Evolutionary conservation across 2,329 filamentous ascomycete genomes (phyloP).

Genomic region (Rutstroemia sp.): DNA sequence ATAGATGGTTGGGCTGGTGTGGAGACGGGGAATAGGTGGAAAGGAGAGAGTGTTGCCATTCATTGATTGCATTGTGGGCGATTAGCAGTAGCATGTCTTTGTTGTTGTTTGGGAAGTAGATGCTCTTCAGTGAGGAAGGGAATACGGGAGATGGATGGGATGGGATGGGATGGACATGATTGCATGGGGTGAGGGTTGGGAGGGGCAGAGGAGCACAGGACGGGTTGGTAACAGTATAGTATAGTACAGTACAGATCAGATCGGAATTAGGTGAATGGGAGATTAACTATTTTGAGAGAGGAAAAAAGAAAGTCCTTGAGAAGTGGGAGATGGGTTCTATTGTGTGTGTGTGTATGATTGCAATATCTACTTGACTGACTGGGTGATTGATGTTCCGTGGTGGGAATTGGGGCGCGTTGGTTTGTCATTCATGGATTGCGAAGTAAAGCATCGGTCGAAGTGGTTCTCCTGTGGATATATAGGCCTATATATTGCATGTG

Average conservation of each 20-base stretch:
- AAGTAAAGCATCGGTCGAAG: no score
- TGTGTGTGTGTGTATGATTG: neutral
- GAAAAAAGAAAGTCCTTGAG: neutral
- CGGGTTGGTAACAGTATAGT: neutral
- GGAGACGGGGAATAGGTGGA: neutral
- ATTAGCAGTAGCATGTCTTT: neutral
- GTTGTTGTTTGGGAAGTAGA: neutral
- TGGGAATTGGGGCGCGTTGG: no score
- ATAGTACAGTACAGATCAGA: neutral
- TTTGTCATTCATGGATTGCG: no score
- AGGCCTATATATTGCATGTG: no score
- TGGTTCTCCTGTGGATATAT: no score
- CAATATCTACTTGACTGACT: no score
- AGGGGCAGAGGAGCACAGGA: neutral
- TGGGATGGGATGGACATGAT: neutral
- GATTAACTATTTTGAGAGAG: slow-evolving; percentile 7
- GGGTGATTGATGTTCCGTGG: no score
- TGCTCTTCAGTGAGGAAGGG: neutral
- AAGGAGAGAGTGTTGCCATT: neutral
- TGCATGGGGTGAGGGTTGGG: neutral
- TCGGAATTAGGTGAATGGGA: no score
- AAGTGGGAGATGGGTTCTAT: no score
- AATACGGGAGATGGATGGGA: no score
- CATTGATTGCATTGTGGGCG: neutral
- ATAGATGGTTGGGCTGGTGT: neutral